Conservation (phyloP, 805 yeast species). For the Pichia sporocuriosa region DNA sequence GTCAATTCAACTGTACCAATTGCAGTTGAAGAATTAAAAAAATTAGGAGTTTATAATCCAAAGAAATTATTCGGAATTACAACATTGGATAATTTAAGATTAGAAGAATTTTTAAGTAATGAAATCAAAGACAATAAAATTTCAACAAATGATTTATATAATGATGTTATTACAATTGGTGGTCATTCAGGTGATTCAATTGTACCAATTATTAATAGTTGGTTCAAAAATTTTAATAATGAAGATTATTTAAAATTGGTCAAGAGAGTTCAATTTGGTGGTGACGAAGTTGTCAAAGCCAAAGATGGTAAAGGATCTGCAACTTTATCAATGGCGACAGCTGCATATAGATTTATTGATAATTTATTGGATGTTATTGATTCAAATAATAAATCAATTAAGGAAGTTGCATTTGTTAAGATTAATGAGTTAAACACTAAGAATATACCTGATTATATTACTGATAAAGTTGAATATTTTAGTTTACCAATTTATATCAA, state of each 20-base stretch:
- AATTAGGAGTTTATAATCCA: conserved; percentile 63
- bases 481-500: conserved; percentile 41
- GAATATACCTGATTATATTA: conserved; percentile 18
- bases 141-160: conserved; percentile 46
- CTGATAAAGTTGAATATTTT: conserved; percentile 35
- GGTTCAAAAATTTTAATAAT: conserved; percentile 28
- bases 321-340: conserved; percentile 92
- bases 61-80: conserved; percentile 80
- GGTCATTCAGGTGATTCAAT: conserved; percentile 96
- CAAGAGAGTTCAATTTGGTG: conserved; percentile 90
- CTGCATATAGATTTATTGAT: conserved; percentile 77
- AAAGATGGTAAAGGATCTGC: conserved; percentile 95
- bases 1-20: conserved; percentile 91
- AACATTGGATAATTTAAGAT: conserved; percentile 79
- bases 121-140: conserved; percentile 38
- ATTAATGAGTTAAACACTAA: conserved; percentile 45
- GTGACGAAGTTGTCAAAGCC: conserved; percentile 92
- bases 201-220: conserved; percentile 60
- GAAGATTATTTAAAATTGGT: conserved; percentile 38
- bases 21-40: conserved; percentile 70
- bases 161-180: conserved; percentile 83
- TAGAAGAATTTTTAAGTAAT: conserved; percentile 66
- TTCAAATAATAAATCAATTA: conserved; percentile 17
- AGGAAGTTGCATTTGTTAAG: conserved; percentile 46
- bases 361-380: conserved; percentile 25